phyloP scores from a whole-genome alignment of 129 eudicot genomes.

The Mikania micrantha region DNA sequence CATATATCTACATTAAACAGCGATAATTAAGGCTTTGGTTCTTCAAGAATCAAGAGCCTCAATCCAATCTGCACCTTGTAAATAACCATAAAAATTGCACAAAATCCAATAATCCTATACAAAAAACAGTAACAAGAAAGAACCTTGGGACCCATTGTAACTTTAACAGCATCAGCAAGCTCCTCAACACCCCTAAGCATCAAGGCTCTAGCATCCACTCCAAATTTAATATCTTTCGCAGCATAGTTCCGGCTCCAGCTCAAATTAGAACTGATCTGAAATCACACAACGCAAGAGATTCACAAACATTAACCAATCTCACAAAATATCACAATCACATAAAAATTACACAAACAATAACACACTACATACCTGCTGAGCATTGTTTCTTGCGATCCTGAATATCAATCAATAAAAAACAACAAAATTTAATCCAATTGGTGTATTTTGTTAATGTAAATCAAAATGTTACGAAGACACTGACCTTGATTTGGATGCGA shows the following conservation, averaged over 20 bases:
- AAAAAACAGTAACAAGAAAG: background rate
- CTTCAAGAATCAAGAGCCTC: background rate
- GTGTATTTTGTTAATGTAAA: background rate
- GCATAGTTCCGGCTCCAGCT: slow-evolving; percentile 79
- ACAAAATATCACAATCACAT: background rate
- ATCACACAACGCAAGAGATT: background rate
- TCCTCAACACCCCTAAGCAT: slow-evolving; percentile 93
- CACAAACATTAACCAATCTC: background rate
- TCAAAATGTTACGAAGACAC: background rate
- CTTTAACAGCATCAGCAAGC: slow-evolving; percentile 97
- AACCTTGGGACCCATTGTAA: slow-evolving; percentile 91
- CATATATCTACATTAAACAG: background rate
- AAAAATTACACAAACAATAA: background rate
- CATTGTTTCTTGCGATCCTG: slow-evolving; percentile 37
- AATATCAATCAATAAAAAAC: background rate
- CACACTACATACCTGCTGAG: slow-evolving; percentile 29
- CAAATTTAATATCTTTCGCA: slow-evolving; percentile 81
- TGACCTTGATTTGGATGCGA: slow-evolving; percentile 47
- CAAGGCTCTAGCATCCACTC: slow-evolving; percentile 81
- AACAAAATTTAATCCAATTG: background rate
- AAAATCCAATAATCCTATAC: background rate
- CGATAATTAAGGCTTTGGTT: background rate
- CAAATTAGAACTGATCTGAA: slow-evolving; percentile 60
- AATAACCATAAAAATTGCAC: background rate
- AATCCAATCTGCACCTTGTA: background rate